Evolutionary conservation across 345 rosid species (phyloP).

Genomic region (Hibiscus syriacus): DNA sequence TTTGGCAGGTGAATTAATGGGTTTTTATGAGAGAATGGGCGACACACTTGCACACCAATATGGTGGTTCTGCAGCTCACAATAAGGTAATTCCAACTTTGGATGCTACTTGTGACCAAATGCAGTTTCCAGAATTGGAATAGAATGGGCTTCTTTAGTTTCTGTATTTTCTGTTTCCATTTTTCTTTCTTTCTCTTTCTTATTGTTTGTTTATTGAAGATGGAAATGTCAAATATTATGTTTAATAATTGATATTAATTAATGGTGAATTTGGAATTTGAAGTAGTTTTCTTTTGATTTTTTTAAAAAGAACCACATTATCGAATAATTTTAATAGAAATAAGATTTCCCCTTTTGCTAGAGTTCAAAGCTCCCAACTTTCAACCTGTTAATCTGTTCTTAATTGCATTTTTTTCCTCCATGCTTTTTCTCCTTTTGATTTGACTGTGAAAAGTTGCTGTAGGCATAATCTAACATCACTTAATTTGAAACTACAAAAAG

Average conservation of each 20-base stretch:
- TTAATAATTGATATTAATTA: neutral
- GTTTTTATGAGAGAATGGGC: constrained; percentile 78
- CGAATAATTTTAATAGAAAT: neutral
- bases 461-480: neutral
- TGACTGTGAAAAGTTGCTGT: neutral
- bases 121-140: neutral
- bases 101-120: constrained; percentile 1
- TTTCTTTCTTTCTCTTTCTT: neutral
- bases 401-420: neutral
- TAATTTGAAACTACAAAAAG: neutral
- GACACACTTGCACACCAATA: constrained; percentile 82
- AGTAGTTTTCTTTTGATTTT: neutral
- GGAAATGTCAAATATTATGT: neutral
- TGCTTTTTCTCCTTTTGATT: neutral
- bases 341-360: neutral
- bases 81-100: constrained; percentile 39
- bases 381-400: neutral
- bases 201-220: neutral
- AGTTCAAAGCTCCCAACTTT: neutral
- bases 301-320: neutral
- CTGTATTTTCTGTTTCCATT: neutral
- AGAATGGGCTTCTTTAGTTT: constrained; percentile 1
- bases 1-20: constrained; percentile 81
- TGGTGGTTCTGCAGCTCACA: constrained; percentile 89
- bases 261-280: neutral